A percentile compares a stretch with the other conserved stretches of the same genome.
These are phyloP conservation scores for Schwanniomyces polymorphus DNA, from an alignment of 805 yeast genomes.

Conservation along the genomic window DNA sequence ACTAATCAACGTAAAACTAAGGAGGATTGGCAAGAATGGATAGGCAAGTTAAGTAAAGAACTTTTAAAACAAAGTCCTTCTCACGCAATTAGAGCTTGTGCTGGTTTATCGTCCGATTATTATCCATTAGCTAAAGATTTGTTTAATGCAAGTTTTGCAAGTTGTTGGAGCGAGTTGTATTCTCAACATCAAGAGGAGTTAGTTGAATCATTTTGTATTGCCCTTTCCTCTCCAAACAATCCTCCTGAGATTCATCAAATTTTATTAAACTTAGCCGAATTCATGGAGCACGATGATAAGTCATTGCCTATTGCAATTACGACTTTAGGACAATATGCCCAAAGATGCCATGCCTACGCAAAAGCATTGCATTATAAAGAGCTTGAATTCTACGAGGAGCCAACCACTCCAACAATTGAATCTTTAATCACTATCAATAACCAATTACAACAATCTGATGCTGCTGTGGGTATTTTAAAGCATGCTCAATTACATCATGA, in stretches of 20 bases:
- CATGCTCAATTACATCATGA: conserved; percentile 92
- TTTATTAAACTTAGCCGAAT: conserved; percentile 85
- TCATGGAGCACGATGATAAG: conserved; percentile 96
- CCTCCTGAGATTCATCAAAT: conserved; percentile 96
- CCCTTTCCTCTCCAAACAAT: conserved; percentile 84
- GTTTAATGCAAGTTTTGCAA: conserved; percentile 91
- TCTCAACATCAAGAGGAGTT: conserved; percentile 88
- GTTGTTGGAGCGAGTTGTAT: conserved; percentile 92
- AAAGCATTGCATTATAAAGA: conserved; percentile 96
- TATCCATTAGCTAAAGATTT: conserved; percentile 86
- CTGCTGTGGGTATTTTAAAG: conserved; percentile 94
- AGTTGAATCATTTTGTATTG: conserved; percentile 80
- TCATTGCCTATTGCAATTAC: conserved; percentile 90
- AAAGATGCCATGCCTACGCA: conserved; percentile 95
- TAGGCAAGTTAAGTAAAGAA: conserved; percentile 80
- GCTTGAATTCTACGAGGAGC: conserved; percentile 89
- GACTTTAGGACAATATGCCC: conserved; percentile 89
- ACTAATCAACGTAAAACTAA: conserved; percentile 83
- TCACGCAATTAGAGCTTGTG: conserved; percentile 90
- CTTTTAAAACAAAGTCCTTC: conserved; percentile 90
- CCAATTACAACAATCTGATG: conserved; percentile 93
- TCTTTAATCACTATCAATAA: conserved; percentile 89
- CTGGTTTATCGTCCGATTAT: conserved; percentile 82
- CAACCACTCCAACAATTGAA: conserved; percentile 88
- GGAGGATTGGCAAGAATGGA: conserved; percentile 99